Evolutionary conservation across 106 monocot species (phyloP).

Genomic region (Chionographis japonica): DNA sequence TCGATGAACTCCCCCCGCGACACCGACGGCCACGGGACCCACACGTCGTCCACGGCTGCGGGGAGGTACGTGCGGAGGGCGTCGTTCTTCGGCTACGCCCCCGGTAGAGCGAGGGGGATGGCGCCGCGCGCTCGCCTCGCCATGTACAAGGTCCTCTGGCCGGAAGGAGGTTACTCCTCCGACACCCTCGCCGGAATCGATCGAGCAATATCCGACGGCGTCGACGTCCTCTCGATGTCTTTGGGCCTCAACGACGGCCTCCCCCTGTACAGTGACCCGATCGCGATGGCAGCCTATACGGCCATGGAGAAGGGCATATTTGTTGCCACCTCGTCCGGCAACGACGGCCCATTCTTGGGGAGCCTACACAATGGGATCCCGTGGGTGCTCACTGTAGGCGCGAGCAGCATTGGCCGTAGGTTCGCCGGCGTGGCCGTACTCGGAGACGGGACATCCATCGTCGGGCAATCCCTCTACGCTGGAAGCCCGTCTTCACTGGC

Average conservation of each 20-base stretch:
- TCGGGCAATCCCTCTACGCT: constrained; percentile 43
- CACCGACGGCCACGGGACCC: constrained; percentile 72
- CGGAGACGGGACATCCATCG: constrained; percentile 30
- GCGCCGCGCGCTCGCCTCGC: constrained; percentile 65
- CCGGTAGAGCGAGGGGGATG: constrained; percentile 44
- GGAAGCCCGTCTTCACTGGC: background rate
- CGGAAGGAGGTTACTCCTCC: constrained; percentile 26
- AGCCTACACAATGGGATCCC: constrained; percentile 63
- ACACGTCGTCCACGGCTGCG: constrained; percentile 72
- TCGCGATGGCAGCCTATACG: constrained; percentile 61
- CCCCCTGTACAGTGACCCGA: constrained; percentile 50
- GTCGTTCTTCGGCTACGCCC: constrained; percentile 52
- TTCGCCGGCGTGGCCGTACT: constrained; percentile 29
- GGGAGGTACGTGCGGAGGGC: constrained; percentile 36
- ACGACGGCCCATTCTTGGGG: constrained; percentile 34
- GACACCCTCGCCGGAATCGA: constrained; percentile 66
- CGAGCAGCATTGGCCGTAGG: constrained; percentile 50
- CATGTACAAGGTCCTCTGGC: constrained; percentile 63
- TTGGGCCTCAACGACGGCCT: constrained; percentile 37
- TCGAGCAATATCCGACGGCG: constrained; percentile 52
- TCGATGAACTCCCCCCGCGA: constrained; percentile 47
- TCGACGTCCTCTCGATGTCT: constrained; percentile 72
- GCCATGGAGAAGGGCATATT: constrained; percentile 62
- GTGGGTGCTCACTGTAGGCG: constrained; percentile 64
- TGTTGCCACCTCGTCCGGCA: constrained; percentile 60